phyloP scores from a whole-genome alignment of 768 basidiomycete species.

The Kwoniella shandongensis region DNA sequence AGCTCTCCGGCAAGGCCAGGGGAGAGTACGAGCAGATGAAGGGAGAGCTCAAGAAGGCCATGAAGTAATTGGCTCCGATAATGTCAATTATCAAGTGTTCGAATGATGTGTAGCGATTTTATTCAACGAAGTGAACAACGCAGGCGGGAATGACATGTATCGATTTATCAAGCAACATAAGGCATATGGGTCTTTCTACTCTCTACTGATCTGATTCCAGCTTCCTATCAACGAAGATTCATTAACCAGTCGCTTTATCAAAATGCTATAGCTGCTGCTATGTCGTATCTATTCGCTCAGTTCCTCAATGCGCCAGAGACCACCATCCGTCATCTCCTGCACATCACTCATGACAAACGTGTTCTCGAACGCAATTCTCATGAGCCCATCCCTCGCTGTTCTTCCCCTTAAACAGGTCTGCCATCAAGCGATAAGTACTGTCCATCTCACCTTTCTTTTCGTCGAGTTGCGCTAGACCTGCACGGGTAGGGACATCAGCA shows the following conservation, averaged over 20 bases:
- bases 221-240: too few species aligned
- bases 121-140: not conserved
- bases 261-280: not conserved
- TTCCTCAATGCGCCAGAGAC: too few species aligned
- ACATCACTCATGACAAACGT: conserved; percentile 13
- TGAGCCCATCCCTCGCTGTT: conserved; percentile 5
- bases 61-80: conserved; percentile 4
- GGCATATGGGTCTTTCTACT: too few species aligned
- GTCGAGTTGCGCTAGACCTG: conserved; percentile 7
- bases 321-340: too few species aligned
- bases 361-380: conserved; percentile 1
- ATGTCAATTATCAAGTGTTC: not conserved
- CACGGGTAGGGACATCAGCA: not conserved
- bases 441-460: not conserved
- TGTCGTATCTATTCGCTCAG: not conserved
- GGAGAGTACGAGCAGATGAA: conserved; percentile 30
- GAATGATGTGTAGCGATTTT: not conserved
- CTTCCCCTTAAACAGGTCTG: conserved; percentile 1
- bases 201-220: too few species aligned
- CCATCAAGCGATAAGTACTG: conserved; percentile 4
- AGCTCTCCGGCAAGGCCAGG: conserved; percentile 36
- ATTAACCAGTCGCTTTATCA: too few species aligned
- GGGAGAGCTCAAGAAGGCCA: conserved; percentile 34
- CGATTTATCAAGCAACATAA: too few species aligned
- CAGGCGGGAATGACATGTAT: not conserved